These are phyloP conservation scores for Rhodotorula sp. DNA, from an alignment of 1,284 basidiomycete genomes.

Conservation along the genomic window DNA sequence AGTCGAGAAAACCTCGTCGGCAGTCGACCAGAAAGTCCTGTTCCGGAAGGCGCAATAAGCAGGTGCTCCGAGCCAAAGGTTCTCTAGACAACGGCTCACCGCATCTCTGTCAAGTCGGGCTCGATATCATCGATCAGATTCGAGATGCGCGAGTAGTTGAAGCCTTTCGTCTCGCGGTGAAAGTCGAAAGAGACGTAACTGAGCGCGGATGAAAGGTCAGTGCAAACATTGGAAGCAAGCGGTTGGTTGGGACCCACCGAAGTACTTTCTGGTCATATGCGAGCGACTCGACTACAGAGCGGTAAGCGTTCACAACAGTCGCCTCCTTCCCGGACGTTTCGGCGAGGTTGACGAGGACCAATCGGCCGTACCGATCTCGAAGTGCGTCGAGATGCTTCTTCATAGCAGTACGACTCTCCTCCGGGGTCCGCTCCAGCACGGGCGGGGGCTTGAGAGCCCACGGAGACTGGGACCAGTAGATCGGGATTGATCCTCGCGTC, in stretches of 20 bases:
- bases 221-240: constrained; percentile 7
- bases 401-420: constrained; percentile 69
- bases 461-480: constrained; percentile 35
- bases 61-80: neutral
- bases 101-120: constrained; percentile 70
- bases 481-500: constrained; percentile 78
- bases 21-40: constrained; percentile 82
- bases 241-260: constrained; percentile 56
- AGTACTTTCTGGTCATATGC: constrained; percentile 48
- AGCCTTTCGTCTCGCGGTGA: constrained; percentile 82
- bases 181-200: constrained; percentile 54
- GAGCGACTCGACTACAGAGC: constrained; percentile 64
- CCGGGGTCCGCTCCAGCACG: constrained; percentile 69
- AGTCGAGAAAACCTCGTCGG: constrained; percentile 66
- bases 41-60: neutral
- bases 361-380: constrained; percentile 68
- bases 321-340: constrained; percentile 88
- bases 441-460: constrained; percentile 84
- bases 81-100: constrained; percentile 51
- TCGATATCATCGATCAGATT: constrained; percentile 70
- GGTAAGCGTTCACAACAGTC: constrained; percentile 72
- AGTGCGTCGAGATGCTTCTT: constrained; percentile 72
- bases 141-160: constrained; percentile 89
- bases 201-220: neutral
- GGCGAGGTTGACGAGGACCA: constrained; percentile 82